phyloP scores from a whole-genome alignment of 2,329 filamentous ascomycete species.

The Aphanocladium album region DNA sequence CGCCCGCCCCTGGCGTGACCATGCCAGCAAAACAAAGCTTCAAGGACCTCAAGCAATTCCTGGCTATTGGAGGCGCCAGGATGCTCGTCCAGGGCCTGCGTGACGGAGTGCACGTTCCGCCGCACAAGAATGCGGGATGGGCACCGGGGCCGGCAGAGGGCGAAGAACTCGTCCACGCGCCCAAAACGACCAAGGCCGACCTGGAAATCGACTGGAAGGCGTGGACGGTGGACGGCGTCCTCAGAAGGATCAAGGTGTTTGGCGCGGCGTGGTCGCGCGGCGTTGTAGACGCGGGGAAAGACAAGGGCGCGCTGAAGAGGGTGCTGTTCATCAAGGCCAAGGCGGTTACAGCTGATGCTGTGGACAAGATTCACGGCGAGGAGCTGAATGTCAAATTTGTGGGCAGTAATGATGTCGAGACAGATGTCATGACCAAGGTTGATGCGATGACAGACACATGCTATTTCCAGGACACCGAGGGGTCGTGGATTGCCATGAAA shows the following conservation, averaged over 20 bases:
- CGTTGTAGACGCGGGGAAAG: conserved; percentile 16
- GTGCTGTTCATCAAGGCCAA: conserved; percentile 35
- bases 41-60: conserved; percentile 34
- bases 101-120: conserved; percentile 59
- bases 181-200: conserved; percentile 66
- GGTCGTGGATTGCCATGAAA: conserved; percentile 23
- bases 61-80: conserved; percentile 61
- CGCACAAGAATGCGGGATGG: conserved; percentile 37
- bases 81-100: conserved; percentile 66
- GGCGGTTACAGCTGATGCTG: conserved; percentile 16
- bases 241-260: conserved; percentile 53
- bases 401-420: neutral
- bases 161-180: conserved; percentile 47
- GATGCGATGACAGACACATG: conserved; percentile 17
- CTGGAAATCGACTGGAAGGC: conserved; percentile 54
- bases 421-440: conserved; percentile 12
- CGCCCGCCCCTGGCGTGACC: conserved; percentile 51
- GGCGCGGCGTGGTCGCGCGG: conserved; percentile 59
- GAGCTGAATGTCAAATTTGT: neutral
- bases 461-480: conserved; percentile 19
- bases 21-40: conserved; percentile 42
- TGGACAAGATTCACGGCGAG: neutral
- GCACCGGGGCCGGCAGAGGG: conserved; percentile 19
- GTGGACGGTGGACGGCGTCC: conserved; percentile 51
- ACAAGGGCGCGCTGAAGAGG: conserved; percentile 25